A percentile compares a stretch with the other conserved stretches of the same genome.
Evolutionary conservation across 495 filamentous ascomycete species (phyloP).

Genomic region (Staphylotrichum tortipilum): DNA sequence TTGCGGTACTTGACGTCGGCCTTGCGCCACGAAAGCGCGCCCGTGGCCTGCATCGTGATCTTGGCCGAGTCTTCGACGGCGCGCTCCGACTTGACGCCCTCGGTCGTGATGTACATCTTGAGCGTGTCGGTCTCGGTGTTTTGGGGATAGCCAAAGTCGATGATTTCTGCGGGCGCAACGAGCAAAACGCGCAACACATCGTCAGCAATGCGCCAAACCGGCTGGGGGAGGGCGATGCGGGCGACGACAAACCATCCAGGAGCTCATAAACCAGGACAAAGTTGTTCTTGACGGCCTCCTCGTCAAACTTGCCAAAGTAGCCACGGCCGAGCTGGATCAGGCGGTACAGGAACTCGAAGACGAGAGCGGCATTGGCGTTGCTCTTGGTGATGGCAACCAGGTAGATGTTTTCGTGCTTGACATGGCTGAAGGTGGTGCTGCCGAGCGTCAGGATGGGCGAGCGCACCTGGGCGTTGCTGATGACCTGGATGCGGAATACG

Average conservation of each 20-base stretch:
- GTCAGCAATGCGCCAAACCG: background rate
- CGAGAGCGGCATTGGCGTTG: slow-evolving; percentile 97
- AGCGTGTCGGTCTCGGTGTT: slow-evolving; percentile 98
- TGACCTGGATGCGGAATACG: slow-evolving; percentile 99
- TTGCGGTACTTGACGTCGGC: slow-evolving; percentile 98
- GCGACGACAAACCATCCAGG: slow-evolving; percentile 62
- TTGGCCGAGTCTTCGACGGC: slow-evolving; percentile 86
- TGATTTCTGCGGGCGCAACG: slow-evolving; percentile 58
- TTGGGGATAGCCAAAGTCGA: slow-evolving; percentile 98
- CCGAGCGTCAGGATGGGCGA: slow-evolving; percentile 96
- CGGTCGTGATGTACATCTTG: slow-evolving; percentile 99
- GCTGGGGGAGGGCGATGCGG: background rate
- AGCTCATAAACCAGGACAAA: slow-evolving; percentile 98
- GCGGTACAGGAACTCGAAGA: slow-evolving; percentile 97
- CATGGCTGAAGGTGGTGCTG: slow-evolving; percentile 97
- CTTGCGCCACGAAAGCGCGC: slow-evolving; percentile 91
- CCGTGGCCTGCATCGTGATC: slow-evolving; percentile 99
- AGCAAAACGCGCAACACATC: too few species aligned
- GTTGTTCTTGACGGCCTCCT: slow-evolving; percentile 99
- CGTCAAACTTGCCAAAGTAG: slow-evolving; percentile 98
- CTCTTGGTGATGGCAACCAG: slow-evolving; percentile 96
- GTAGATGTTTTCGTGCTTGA: slow-evolving; percentile 99
- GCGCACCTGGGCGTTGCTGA: slow-evolving; percentile 95
- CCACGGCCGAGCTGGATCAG: slow-evolving; percentile 82
- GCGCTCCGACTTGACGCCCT: slow-evolving; percentile 94